Percentiles rank a stretch among this genome's conserved stretches.
These are phyloP conservation scores for Cryptosporidium xiaoi DNA, from an alignment of 169 alveolate species.

Conservation along the genomic window DNA sequence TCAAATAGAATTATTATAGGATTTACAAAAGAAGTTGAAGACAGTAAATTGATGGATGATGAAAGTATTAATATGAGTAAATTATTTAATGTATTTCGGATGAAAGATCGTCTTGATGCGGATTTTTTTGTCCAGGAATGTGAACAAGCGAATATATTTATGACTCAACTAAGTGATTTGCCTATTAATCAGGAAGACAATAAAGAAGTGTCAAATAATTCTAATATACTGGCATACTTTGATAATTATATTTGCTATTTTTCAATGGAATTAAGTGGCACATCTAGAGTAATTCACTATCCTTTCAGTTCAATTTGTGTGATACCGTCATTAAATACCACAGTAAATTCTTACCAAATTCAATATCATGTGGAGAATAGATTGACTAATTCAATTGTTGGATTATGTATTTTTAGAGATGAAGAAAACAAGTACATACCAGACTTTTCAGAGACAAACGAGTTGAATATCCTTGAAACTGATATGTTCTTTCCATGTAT, in stretches of 20 bases:
- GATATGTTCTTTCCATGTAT: conserved; percentile 49
- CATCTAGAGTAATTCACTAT: conserved; percentile 20
- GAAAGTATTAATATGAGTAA: not conserved
- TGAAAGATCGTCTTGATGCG: not conserved
- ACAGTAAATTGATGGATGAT: not conserved
- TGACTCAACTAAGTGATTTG: conserved; percentile 34
- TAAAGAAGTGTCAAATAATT: conserved; percentile 3
- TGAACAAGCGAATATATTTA: conserved; percentile 4
- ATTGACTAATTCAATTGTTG: conserved; percentile 62
- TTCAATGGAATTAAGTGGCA: not conserved
- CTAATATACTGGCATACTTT: conserved; percentile 17
- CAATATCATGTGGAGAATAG: conserved; percentile 24
- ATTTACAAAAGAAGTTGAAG: conserved; percentile 29
- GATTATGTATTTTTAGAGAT: conserved; percentile 56
- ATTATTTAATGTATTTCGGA: not conserved
- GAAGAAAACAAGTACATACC: conserved; percentile 17
- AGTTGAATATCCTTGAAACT: conserved; percentile 32
- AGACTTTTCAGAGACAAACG: conserved; percentile 15
- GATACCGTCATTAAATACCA: conserved; percentile 37
- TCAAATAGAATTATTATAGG: conserved; percentile 40
- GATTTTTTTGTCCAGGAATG: conserved; percentile 1
- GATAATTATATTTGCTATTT: conserved; percentile 31
- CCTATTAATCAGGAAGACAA: not conserved
- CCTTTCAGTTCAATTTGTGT: conserved; percentile 39
- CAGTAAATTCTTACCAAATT: not conserved